Evolutionary conservation across 2,329 filamentous ascomycete genomes (phyloP), one percentile per base, ranked within the genome.

Genomic region (Alternaria infectoria): DNA sequence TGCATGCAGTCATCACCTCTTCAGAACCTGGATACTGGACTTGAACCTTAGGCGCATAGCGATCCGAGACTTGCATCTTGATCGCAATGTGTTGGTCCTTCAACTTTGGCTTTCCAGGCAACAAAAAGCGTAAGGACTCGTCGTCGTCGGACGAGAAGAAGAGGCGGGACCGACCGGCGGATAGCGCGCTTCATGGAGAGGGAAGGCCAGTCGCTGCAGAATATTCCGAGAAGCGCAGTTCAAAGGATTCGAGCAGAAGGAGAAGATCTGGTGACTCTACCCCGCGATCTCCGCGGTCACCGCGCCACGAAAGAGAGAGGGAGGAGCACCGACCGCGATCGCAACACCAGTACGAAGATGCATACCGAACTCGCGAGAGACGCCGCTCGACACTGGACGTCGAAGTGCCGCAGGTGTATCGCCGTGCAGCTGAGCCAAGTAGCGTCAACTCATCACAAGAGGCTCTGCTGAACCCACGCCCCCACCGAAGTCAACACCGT

Each of bases 1-100:
- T 73, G 67, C 68, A 55, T 64, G 61, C 66, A 71, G 65, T 67
- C 61, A 67, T 64, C 59, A 62, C 57, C 32, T 54, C 60, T 51
- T 40, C 63, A 52, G 21, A 62, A 55, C 59, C 60, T 61, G 59
- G 43, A 66, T 66, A 59, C 44, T 69, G 66, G 57, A 65, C 62
- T 30, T 65, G 65, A 59, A 55, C 51, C 54, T 60, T 65, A 54
- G 62, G 72, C 73, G 72, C 72, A 72, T 72, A 74, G 69, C 69
- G 65, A 72, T 68, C 66, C 65, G 60, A 69, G 66, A 67, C 61
- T 57, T 57, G 66, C 58, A 64, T 67, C 64, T 66, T 70, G 70
- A 61, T 75, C 72, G 70, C 72, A 64, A 79, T 79, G 77, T 79
- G 77, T 69, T 79, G 77, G 72, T 75, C 74, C 66, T 78, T 76